These are phyloP conservation scores for Ogataea pignaliae DNA, from an alignment of 805 yeast genomes.

Conservation along the genomic window DNA sequence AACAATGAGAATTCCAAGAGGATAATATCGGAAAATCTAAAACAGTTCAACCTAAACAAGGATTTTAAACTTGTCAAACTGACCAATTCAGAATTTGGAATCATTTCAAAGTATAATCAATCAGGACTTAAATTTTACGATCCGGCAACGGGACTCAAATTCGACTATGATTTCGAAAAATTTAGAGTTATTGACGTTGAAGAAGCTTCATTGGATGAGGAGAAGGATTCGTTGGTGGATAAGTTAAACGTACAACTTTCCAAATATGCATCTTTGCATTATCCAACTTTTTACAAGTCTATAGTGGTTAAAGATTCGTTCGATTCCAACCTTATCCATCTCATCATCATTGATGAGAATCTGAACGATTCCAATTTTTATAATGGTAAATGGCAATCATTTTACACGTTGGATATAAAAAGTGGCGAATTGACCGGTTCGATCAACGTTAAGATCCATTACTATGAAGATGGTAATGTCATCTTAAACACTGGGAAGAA, in stretches of 20 bases:
- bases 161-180: slow-evolving; percentile 55
- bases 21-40: slow-evolving; percentile 22
- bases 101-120: slow-evolving; percentile 47
- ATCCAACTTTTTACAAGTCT: slow-evolving; percentile 51
- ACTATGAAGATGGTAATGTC: slow-evolving; percentile 95
- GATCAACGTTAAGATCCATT: slow-evolving; percentile 74
- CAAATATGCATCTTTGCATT: slow-evolving; percentile 60
- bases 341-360: slow-evolving; percentile 68
- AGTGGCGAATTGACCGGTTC: slow-evolving; percentile 42
- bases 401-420: slow-evolving; percentile 42
- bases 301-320: slow-evolving; percentile 36
- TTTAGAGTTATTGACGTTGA: slow-evolving; percentile 52
- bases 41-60: slow-evolving; percentile 23
- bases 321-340: slow-evolving; percentile 29
- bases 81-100: slow-evolving; percentile 22
- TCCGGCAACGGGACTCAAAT: slow-evolving; percentile 39
- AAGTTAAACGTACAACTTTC: slow-evolving; percentile 30
- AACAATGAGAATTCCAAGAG: slow-evolving; percentile 22
- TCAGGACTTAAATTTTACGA: slow-evolving; percentile 54
- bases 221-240: slow-evolving; percentile 10
- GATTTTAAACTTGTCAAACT: slow-evolving; percentile 31
- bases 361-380: slow-evolving; percentile 74
- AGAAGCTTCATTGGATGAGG: slow-evolving; percentile 15
- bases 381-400: slow-evolving; percentile 85
- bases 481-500: slow-evolving; percentile 51